These are phyloP conservation scores for Pyrenophora seminiperda DNA, from an alignment of 2,329 filamentous ascomycete species.

Conservation along the genomic window DNA sequence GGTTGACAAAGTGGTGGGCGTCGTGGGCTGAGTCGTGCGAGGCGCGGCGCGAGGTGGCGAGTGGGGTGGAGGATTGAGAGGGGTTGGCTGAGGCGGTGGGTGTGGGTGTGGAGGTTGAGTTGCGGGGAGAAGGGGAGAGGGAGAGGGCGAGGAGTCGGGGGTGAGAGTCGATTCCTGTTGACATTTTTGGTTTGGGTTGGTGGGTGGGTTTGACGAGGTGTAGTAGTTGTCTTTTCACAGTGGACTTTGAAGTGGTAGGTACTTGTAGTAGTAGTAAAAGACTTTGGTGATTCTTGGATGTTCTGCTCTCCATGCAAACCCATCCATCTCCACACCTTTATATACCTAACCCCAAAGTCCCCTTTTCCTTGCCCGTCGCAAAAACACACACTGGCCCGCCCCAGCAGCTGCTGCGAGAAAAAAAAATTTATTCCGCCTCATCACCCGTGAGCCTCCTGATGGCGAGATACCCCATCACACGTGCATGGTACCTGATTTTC, in stretches of 20 bases:
- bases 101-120: slow-evolving; percentile 2
- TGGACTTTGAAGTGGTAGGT: background rate
- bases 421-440: slow-evolving; percentile 8
- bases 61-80: slow-evolving; percentile 9
- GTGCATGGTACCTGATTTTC: slow-evolving; percentile 22
- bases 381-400: background rate
- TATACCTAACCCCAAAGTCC: slow-evolving; percentile 11
- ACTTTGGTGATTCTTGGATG: slow-evolving; percentile 2
- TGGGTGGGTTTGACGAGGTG: background rate
- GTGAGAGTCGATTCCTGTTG: slow-evolving; percentile 28
- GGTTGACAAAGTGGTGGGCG: slow-evolving; percentile 26
- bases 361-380: background rate
- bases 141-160: slow-evolving; percentile 30
- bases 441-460: slow-evolving; percentile 9
- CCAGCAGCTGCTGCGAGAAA: no score
- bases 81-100: no score
- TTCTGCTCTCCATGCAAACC: slow-evolving; percentile 1
- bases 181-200: slow-evolving; percentile 19
- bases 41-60: slow-evolving; percentile 20
- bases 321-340: slow-evolving; percentile 8
- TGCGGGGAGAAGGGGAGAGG: slow-evolving; percentile 8
- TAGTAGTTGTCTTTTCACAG: slow-evolving; percentile 1
- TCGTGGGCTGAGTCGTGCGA: slow-evolving; percentile 30
- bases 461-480: slow-evolving; percentile 14
- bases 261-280: background rate